Evolutionary conservation across 2,329 filamentous ascomycete species (phyloP).

Genomic region (Penicillium brasilianum): DNA sequence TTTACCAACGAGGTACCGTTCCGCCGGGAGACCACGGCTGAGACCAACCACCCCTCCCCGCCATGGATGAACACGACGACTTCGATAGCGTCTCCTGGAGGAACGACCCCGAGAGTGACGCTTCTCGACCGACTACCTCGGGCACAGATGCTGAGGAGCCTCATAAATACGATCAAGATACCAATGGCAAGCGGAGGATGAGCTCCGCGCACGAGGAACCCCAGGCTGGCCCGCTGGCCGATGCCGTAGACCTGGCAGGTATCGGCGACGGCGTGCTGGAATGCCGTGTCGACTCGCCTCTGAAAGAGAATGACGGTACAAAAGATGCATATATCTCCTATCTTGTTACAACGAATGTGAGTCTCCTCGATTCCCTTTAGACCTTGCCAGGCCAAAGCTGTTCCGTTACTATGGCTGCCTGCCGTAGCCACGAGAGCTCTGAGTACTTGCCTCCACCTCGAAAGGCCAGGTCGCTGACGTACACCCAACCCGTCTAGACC

Average conservation of each 20-base stretch:
- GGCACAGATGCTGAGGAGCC: slow-evolving; percentile 49
- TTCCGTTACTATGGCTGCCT: slow-evolving; percentile 24
- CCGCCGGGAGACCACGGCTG: slow-evolving; percentile 24
- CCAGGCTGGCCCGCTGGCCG: slow-evolving; percentile 57
- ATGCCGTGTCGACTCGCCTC: slow-evolving; percentile 79
- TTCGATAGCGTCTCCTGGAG: slow-evolving; percentile 84
- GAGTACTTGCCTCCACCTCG: neutral
- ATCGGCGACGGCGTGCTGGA: slow-evolving; percentile 77
- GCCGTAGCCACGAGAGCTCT: slow-evolving; percentile 8
- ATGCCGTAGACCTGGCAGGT: slow-evolving; percentile 65
- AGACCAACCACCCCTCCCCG: slow-evolving; percentile 25
- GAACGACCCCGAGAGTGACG: slow-evolving; percentile 61
- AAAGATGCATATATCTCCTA: slow-evolving; percentile 98
- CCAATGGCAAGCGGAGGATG: slow-evolving; percentile 56
- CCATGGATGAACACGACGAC: slow-evolving; percentile 64
- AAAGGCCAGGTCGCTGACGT: slow-evolving; percentile 21
- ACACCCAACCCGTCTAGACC: slow-evolving; percentile 62
- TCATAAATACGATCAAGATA: slow-evolving; percentile 42
- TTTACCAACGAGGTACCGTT: slow-evolving; percentile 16
- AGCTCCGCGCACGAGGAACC: slow-evolving; percentile 52
- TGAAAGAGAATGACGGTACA: slow-evolving; percentile 95
- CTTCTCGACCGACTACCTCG: slow-evolving; percentile 47
- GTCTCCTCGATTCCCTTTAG: slow-evolving; percentile 34
- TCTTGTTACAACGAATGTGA: slow-evolving; percentile 84
- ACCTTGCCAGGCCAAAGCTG: slow-evolving; percentile 1